Conservation (phyloP, 495 filamentous ascomycete genomes). For the Hyaloscypha hepaticicola region DNA sequence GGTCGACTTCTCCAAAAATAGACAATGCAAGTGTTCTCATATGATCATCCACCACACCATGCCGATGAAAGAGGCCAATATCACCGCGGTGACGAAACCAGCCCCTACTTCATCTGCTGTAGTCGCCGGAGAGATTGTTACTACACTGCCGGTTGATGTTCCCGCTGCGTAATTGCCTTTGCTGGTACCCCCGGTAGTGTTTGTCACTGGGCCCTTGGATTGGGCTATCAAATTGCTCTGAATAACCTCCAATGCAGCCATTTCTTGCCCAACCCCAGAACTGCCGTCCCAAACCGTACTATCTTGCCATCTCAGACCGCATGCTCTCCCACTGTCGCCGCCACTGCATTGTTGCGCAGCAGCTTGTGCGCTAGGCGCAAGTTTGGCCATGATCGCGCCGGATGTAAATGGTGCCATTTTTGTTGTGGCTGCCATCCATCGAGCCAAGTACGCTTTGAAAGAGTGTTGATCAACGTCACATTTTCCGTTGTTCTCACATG, state of each 20-base stretch:
- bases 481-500: conserved; percentile 55
- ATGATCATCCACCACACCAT: conserved; percentile 33
- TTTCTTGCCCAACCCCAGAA: conserved; percentile 66
- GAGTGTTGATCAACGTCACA: conserved; percentile 74
- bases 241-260: conserved; percentile 67
- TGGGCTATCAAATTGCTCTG: conserved; percentile 56
- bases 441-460: conserved; percentile 77
- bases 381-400: conserved; percentile 57
- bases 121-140: conserved; percentile 23
- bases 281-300: conserved; percentile 55
- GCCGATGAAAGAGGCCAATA: conserved; percentile 53
- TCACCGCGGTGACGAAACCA: conserved; percentile 60
- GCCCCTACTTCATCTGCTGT: conserved; percentile 60
- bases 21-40: background rate
- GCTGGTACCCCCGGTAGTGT: conserved; percentile 70
- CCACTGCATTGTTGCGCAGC: conserved; percentile 68
- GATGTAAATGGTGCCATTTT: conserved; percentile 68
- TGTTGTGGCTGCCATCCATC: conserved; percentile 72
- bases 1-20: background rate
- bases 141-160: conserved; percentile 24
- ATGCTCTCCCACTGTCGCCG: conserved; percentile 58
- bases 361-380: conserved; percentile 61
- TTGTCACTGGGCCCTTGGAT: conserved; percentile 55
- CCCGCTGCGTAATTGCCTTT: conserved; percentile 68
- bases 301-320: conserved; percentile 66